A percentile compares a stretch with the other conserved stretches of the same genome.
These are phyloP conservation scores for Lentinula novae-zelandiae DNA, from an alignment of 1,284 basidiomycete genomes.

Conservation along the genomic window DNA sequence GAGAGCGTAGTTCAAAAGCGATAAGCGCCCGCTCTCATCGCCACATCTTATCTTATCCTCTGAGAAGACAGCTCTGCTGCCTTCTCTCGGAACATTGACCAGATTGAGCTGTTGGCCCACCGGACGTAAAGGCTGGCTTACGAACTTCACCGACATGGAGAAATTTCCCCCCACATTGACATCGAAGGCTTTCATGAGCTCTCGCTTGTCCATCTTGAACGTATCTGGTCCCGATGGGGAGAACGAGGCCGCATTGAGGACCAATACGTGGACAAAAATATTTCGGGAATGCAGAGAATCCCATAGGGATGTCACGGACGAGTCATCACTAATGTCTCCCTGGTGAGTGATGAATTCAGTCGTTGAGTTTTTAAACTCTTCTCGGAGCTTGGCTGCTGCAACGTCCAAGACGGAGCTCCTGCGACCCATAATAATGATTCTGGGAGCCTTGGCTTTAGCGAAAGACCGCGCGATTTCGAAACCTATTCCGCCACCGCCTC, in stretches of 20 bases:
- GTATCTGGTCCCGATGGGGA: neutral
- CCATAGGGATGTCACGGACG: neutral
- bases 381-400: neutral
- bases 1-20: too few relatives aligned
- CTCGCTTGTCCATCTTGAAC: neutral
- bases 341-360: slow-evolving; percentile 1
- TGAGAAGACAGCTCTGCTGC: too few relatives aligned
- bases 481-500: neutral
- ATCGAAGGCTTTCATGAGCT: neutral
- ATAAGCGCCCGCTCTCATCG: too few relatives aligned
- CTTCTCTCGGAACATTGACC: too few relatives aligned
- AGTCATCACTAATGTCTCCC: neutral
- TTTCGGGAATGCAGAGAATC: neutral
- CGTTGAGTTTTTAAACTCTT: neutral
- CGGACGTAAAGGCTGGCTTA: neutral
- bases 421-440: neutral
- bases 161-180: neutral
- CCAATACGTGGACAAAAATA: neutral
- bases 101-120: neutral
- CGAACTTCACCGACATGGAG: neutral
- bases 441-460: neutral
- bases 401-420: neutral
- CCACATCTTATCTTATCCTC: too few relatives aligned
- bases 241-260: neutral
- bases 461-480: neutral